Evolutionary conservation across 2,329 filamentous ascomycete species (phyloP), one percentile per base, ranked within the genome.

Genomic region (Huntiella decipiens): DNA sequence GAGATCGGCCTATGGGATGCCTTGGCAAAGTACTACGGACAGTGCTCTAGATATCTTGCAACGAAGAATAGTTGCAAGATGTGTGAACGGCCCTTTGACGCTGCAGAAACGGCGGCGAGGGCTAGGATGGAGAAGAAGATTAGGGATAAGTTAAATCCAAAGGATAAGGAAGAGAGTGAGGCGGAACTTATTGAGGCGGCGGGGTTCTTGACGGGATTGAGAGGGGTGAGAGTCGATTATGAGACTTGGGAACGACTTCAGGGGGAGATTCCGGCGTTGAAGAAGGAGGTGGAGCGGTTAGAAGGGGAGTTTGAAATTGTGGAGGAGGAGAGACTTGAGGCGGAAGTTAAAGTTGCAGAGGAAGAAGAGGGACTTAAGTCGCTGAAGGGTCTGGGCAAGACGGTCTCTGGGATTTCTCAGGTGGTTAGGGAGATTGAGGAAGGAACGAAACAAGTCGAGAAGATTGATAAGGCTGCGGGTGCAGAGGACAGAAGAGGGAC

Each of bases 311-410:
- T 72, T 50, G 72, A 75, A 43, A 58, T 61, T 13, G 60, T 82
- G 16, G 63, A 83, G 43, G 66, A 68, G 34, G 67, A 71, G 47
- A 62, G 84, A 2, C 81, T 86, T 56, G 68, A 73, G 44, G 68
- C 77, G 51, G 86, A 94, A 53, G 70, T 69, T 33, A 58, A 64
- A 3, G 77, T 91, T 44, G 66, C 71, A 38, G 70, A 78, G 38
- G 72, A 74, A 44, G 73, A 80, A 50, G 74, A 72, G 44, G 66
- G 71, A 38, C 79, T 78, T 55, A 71, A 75, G 53, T 82, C 91
- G 35, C 64, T 88, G 5, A 84, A 93, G 50, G 73, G 76, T 2
- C 67, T 95, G 52, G 70, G 71, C 38, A 85, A 82, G 59, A 84
- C 81, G 2, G 77, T 95, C 5, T 67, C 73, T 48, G 81, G 71